Evolutionary conservation across 257 asterid species (phyloP).

Genomic region (Solanum sparsipilum): DNA sequence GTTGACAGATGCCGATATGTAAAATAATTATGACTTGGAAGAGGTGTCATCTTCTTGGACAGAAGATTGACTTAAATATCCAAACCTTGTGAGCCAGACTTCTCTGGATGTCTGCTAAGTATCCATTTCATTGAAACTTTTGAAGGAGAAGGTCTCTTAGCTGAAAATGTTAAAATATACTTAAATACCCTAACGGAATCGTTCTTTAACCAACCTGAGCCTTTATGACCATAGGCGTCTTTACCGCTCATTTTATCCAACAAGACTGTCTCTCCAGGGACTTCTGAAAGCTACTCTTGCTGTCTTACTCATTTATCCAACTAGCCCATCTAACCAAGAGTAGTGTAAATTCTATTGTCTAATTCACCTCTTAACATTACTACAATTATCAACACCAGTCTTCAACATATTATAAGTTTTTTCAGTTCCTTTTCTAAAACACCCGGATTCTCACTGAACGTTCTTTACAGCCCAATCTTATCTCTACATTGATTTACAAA

Average conservation of each 20-base stretch:
- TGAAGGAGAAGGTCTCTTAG: background rate
- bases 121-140: background rate
- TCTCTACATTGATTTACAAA: background rate
- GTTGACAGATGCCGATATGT: background rate
- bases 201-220: background rate
- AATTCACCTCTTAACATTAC: background rate
- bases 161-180: background rate
- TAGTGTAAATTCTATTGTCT: background rate
- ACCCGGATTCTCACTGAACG: background rate
- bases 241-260: background rate
- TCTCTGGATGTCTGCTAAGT: background rate
- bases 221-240: background rate
- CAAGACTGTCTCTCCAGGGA: background rate
- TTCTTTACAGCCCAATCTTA: background rate
- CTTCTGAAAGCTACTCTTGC: background rate
- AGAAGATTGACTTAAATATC: background rate
- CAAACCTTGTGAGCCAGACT: background rate
- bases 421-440: background rate
- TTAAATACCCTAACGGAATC: background rate
- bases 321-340: background rate
- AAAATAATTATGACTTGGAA: background rate
- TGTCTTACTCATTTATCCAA: background rate
- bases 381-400: background rate
- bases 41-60: background rate
- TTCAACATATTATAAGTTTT: background rate